Evolutionary conservation across 129 eudicot genomes (phyloP).

Genomic region (Silybum marianum): DNA sequence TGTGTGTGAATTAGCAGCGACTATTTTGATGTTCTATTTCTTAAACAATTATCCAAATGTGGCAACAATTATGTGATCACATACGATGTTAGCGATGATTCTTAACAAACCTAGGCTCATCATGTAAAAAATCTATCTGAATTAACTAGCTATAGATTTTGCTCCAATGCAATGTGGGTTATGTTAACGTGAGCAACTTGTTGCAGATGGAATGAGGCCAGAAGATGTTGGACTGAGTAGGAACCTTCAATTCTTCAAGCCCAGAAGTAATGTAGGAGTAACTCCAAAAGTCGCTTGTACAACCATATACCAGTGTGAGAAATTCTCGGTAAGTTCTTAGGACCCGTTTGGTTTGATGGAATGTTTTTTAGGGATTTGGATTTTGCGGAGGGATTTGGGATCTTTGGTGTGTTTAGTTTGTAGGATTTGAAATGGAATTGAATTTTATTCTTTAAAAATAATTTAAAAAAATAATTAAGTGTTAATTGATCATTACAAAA

Average conservation of each 20-base stretch:
- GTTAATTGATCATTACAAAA: too few species aligned
- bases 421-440: too few species aligned
- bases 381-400: too few species aligned
- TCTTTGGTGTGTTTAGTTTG: too few species aligned
- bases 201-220: slow-evolving; percentile 67
- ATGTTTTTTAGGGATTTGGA: too few species aligned
- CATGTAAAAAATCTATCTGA: neutral
- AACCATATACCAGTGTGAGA: slow-evolving; percentile 56
- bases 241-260: slow-evolving; percentile 62
- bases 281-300: slow-evolving; percentile 63
- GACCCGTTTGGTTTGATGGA: too few species aligned
- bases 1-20: neutral
- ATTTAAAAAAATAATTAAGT: too few species aligned
- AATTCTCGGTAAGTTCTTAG: slow-evolving; percentile 60
- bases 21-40: neutral
- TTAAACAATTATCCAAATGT: neutral
- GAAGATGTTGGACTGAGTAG: slow-evolving; percentile 74
- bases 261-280: slow-evolving; percentile 32
- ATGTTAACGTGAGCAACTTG: slow-evolving; percentile 21
- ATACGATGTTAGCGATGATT: neutral
- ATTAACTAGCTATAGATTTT: neutral
- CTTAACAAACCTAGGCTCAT: neutral
- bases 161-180: neutral
- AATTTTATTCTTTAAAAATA: too few species aligned
- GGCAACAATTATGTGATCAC: neutral